phyloP scores from a whole-genome alignment of 257 asterid genomes.

The Schizonepeta tenuifolia region DNA sequence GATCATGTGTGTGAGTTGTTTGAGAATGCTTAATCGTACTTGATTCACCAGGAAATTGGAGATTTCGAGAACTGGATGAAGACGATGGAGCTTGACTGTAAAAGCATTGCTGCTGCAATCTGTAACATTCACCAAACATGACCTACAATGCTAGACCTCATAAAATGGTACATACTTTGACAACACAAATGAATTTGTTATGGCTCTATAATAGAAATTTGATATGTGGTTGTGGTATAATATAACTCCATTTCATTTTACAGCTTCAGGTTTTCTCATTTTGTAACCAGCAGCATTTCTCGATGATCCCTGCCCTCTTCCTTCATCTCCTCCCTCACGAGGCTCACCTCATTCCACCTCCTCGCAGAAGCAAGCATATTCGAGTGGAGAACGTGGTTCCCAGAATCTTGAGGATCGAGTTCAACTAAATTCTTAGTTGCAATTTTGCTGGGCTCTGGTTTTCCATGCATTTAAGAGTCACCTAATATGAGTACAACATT shows the following conservation, averaged over 20 bases:
- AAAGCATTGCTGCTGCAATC: conserved; percentile 85
- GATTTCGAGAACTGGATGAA: conserved; percentile 99
- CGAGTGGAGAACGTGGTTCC: conserved; percentile 79
- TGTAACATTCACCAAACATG: conserved; percentile 75
- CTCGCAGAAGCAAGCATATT: conserved; percentile 81
- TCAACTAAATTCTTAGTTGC: conserved; percentile 78
- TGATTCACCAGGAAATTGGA: conserved; percentile 79
- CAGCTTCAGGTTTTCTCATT: not conserved
- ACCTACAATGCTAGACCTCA: conserved; percentile 33
- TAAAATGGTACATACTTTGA: not conserved
- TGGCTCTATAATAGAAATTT: too few relatives aligned
- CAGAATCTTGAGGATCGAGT: conserved; percentile 89
- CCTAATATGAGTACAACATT: conserved; percentile 17
- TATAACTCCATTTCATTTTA: not conserved
- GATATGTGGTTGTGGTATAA: not conserved
- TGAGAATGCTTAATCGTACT: not conserved
- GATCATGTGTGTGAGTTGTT: conserved; percentile 2
- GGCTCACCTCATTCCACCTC: conserved; percentile 81
- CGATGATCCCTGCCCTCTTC: conserved; percentile 68
- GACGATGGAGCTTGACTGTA: conserved; percentile 97
- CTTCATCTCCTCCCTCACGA: conserved; percentile 76
- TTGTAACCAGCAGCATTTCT: too few relatives aligned
- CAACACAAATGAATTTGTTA: not conserved
- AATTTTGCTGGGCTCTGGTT: conserved; percentile 65
- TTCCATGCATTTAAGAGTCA: conserved; percentile 77